These are phyloP conservation scores for Pilaira anomala DNA, from an alignment of 192 early-diverging fungal species.

Conservation along the genomic window DNA sequence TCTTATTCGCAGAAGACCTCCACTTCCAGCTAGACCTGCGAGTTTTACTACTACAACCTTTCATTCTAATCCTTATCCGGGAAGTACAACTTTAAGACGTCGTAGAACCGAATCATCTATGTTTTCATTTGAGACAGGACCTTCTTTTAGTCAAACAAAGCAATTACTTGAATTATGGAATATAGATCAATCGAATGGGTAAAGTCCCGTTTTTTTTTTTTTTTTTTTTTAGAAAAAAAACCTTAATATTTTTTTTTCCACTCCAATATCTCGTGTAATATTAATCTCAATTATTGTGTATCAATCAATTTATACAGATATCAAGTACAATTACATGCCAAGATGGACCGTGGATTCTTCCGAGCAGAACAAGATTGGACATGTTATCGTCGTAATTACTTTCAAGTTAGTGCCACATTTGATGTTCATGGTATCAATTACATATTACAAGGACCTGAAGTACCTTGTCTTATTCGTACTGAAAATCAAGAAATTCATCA, in stretches of 20 bases:
- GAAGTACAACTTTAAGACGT: conserved; percentile 23
- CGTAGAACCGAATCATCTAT: conserved; percentile 44
- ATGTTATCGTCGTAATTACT: conserved; percentile 94
- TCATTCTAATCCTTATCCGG: conserved; percentile 28
- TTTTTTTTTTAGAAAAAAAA: background rate
- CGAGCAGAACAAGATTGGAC: conserved; percentile 80
- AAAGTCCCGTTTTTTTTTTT: background rate
- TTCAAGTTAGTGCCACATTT: conserved; percentile 75
- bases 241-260: too few species aligned
- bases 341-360: conserved; percentile 86
- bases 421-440: conserved; percentile 28
- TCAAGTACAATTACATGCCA: conserved; percentile 59
- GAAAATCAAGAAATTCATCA: conserved; percentile 37
- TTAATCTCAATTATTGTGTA: conserved; percentile 18
- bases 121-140: conserved; percentile 50
- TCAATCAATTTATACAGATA: conserved; percentile 37
- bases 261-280: background rate
- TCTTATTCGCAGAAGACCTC: conserved; percentile 16
- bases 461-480: conserved; percentile 64
- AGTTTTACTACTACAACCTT: conserved; percentile 26
- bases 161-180: conserved; percentile 65
- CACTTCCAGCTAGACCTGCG: conserved; percentile 14
- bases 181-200: conserved; percentile 57
- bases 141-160: conserved; percentile 66
- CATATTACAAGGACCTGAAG: conserved; percentile 46